Percentiles rank a stretch among this genome's conserved stretches.
phyloP scores from a whole-genome alignment of 2,329 filamentous ascomycete genomes.

The Coniella lustricola region DNA sequence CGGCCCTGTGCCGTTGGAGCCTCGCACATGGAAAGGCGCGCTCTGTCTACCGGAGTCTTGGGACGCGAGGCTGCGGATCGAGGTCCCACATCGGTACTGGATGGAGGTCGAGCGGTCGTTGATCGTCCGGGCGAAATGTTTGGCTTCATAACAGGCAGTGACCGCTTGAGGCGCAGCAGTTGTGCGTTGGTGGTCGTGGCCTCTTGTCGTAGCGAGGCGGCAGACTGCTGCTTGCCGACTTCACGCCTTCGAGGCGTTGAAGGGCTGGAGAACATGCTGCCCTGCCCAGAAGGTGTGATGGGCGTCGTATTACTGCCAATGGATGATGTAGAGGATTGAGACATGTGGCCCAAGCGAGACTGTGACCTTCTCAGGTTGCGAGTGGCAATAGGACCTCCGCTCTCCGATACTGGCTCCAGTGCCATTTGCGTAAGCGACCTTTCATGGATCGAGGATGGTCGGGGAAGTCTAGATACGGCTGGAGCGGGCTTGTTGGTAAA shows the following conservation, averaged over 20 bases:
- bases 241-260: slow-evolving; percentile 56
- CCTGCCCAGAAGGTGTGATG: slow-evolving; percentile 42
- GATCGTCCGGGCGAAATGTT: slow-evolving; percentile 46
- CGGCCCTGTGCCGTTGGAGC: slow-evolving; percentile 45
- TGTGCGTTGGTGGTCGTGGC: slow-evolving; percentile 61
- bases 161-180: slow-evolving; percentile 58
- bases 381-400: slow-evolving; percentile 60
- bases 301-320: slow-evolving; percentile 49
- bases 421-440: slow-evolving; percentile 61
- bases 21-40: slow-evolving; percentile 39
- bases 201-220: slow-evolving; percentile 47
- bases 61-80: slow-evolving; percentile 50
- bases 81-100: slow-evolving; percentile 42
- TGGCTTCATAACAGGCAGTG: slow-evolving; percentile 52
- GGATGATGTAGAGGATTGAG: slow-evolving; percentile 58
- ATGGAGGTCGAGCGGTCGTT: slow-evolving; percentile 43
- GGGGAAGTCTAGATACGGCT: slow-evolving; percentile 64
- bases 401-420: slow-evolving; percentile 90
- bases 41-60: slow-evolving; percentile 65
- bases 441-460: slow-evolving; percentile 61
- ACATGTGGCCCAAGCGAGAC: slow-evolving; percentile 61
- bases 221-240: slow-evolving; percentile 47
- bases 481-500: slow-evolving; percentile 73
- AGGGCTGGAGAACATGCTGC: slow-evolving; percentile 43
- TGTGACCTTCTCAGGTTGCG: slow-evolving; percentile 54